These are phyloP conservation scores for Datura wrightii DNA, from an alignment of 257 asterid genomes.

Conservation along the genomic window DNA sequence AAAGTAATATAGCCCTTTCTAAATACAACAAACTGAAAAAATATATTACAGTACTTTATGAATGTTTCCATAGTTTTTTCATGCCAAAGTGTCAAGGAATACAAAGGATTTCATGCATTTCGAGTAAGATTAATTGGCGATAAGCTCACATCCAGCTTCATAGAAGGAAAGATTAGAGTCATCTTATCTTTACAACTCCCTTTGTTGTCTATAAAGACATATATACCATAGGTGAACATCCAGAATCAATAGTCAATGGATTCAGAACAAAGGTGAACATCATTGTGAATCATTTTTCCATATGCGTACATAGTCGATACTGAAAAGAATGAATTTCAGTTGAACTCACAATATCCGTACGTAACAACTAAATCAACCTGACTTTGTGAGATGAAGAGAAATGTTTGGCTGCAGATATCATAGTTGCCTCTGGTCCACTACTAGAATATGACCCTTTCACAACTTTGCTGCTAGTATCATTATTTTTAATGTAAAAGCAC, in stretches of 20 bases:
- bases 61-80: not conserved
- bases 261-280: too few relatives aligned
- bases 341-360: not conserved
- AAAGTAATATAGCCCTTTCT: too few relatives aligned
- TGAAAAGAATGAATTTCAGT: not conserved
- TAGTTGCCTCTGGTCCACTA: slow-evolving; percentile 4
- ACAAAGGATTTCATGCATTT: not conserved
- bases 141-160: too few relatives aligned
- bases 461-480: not conserved
- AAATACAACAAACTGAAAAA: not conserved
- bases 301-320: too few relatives aligned
- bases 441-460: not conserved
- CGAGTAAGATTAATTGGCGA: too few relatives aligned
- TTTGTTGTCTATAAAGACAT: not conserved
- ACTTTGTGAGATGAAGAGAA: not conserved
- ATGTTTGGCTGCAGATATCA: slow-evolving; percentile 16
- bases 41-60: not conserved
- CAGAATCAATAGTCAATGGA: too few relatives aligned
- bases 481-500: not conserved
- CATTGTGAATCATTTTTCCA: not conserved
- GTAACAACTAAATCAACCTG: not conserved
- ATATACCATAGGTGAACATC: not conserved
- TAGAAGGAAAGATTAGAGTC: too few relatives aligned
- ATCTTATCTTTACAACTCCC: too few relatives aligned
- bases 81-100: not conserved